A percentile compares a stretch with the other conserved stretches of the same genome.
Conservation (phyloP, 768 basidiomycete genomes). For the Suillus subaureus region DNA sequence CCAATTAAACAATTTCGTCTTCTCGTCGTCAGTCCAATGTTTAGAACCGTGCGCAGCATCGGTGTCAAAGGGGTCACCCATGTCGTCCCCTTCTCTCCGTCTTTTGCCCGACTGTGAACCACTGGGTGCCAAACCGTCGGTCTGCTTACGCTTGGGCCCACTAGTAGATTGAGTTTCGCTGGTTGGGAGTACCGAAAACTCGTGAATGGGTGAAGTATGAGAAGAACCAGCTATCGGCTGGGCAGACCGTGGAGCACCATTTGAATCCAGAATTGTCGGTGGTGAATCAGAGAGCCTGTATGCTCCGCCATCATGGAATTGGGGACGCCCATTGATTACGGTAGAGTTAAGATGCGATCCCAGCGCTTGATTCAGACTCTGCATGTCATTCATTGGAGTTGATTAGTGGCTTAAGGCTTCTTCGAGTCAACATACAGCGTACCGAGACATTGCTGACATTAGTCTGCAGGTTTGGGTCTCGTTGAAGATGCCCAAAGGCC, state of each 20-base stretch:
- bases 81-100: conserved; percentile 33
- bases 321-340: conserved; percentile 33
- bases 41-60: conserved; percentile 65
- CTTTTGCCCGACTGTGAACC: conserved; percentile 32
- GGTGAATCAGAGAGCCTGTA: conserved; percentile 35
- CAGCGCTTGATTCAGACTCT: conserved; percentile 65
- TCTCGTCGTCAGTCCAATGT: conserved; percentile 87
- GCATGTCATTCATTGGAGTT: conserved; percentile 22
- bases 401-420: conserved; percentile 29
- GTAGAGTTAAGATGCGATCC: conserved; percentile 51
- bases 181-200: conserved; percentile 32
- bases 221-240: conserved; percentile 33
- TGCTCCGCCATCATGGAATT: conserved; percentile 30
- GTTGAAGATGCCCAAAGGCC: conserved; percentile 62
- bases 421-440: conserved; percentile 35
- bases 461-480: conserved; percentile 49
- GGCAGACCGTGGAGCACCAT: conserved; percentile 23
- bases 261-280: conserved; percentile 33
- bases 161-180: conserved; percentile 26
- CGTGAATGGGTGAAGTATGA: conserved; percentile 34
- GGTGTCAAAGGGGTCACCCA: conserved; percentile 28
- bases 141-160: conserved; percentile 48
- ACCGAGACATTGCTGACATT: conserved; percentile 60
- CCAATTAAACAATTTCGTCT: conserved; percentile 76
- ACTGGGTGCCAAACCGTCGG: conserved; percentile 32